Conservation (phyloP, 495 filamentous ascomycete species). For the Achaetomiella virescens region DNA sequence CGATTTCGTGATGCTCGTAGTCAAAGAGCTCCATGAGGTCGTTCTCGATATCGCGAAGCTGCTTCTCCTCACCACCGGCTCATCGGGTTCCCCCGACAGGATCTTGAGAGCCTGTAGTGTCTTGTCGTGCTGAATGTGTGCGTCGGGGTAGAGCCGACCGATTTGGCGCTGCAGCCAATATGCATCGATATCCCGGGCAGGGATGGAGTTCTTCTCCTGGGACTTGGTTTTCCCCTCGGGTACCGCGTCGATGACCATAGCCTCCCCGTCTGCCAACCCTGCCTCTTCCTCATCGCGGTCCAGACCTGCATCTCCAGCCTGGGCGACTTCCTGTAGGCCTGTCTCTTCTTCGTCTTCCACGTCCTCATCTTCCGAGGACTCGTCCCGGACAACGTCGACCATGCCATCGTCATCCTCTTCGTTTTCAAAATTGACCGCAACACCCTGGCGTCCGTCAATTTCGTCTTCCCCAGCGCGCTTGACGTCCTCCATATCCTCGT, state of each 20-base stretch:
- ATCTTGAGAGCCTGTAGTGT: slow-evolving; percentile 74
- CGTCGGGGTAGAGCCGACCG: slow-evolving; percentile 77
- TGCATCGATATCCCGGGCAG: slow-evolving; percentile 86
- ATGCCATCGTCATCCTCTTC: slow-evolving; percentile 83
- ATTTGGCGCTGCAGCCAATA: slow-evolving; percentile 97
- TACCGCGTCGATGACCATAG: slow-evolving; percentile 73
- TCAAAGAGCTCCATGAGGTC: slow-evolving; percentile 97
- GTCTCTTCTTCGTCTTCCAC: slow-evolving; percentile 60
- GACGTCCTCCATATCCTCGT: slow-evolving; percentile 75
- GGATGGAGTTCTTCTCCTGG: slow-evolving; percentile 58
- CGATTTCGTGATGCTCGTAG: slow-evolving; percentile 90
- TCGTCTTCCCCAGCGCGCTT: slow-evolving; percentile 69
- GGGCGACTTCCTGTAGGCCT: slow-evolving; percentile 48
- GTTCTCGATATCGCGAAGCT: slow-evolving; percentile 90
- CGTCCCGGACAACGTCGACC: slow-evolving; percentile 75
- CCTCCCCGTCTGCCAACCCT: slow-evolving; percentile 51
- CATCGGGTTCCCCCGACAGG: slow-evolving; percentile 66
- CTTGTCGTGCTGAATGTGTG: slow-evolving; percentile 85
- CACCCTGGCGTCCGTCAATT: slow-evolving; percentile 88
- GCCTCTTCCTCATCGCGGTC: slow-evolving; percentile 48
- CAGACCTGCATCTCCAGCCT: slow-evolving; percentile 48
- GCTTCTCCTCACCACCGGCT: slow-evolving; percentile 66
- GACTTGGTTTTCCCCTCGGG: slow-evolving; percentile 32
- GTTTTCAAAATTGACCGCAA: slow-evolving; percentile 93
- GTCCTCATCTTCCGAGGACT: slow-evolving; percentile 72